Evolutionary conservation across 2,329 filamentous ascomycete species (phyloP).

Genomic region (Penicillium sp.): DNA sequence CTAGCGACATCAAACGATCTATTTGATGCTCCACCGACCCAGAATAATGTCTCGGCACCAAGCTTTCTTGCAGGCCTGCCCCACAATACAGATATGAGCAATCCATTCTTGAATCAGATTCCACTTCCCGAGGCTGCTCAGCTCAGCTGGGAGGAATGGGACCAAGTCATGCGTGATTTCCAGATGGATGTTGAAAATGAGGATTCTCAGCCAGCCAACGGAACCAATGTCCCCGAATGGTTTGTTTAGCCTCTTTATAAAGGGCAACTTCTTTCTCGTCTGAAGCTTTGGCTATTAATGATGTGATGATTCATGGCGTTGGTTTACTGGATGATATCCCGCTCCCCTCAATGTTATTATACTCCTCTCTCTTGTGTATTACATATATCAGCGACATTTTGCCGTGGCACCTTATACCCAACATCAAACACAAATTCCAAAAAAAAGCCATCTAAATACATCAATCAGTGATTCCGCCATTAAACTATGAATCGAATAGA

Average conservation of each 20-base stretch:
- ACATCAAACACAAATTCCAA: background rate
- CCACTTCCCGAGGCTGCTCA: slow-evolving; percentile 17
- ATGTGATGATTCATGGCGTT: slow-evolving; percentile 14
- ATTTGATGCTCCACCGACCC: slow-evolving; percentile 11
- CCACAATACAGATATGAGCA: slow-evolving; percentile 12
- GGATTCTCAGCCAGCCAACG: slow-evolving; percentile 15
- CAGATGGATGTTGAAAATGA: slow-evolving; percentile 37
- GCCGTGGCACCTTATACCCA: background rate
- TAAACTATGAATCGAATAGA: background rate
- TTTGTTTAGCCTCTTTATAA: slow-evolving; percentile 22
- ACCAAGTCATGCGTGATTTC: slow-evolving; percentile 42
- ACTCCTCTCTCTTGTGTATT: slow-evolving; percentile 10
- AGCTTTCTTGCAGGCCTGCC: slow-evolving; percentile 14
- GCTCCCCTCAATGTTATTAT: slow-evolving; percentile 19
- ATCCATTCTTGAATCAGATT: slow-evolving; percentile 18
- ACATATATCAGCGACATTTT: background rate
- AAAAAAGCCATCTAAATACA: background rate
- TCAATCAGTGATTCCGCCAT: background rate
- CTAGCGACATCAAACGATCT: slow-evolving; percentile 19
- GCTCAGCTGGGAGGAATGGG: slow-evolving; percentile 39
- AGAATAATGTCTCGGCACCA: slow-evolving; percentile 10
- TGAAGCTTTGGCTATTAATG: slow-evolving; percentile 1
- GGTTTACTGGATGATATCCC: slow-evolving; percentile 1
- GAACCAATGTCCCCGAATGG: slow-evolving; percentile 32
- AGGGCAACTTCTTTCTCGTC: background rate